Evolutionary conservation across 2,329 filamentous ascomycete genomes (phyloP), one percentile per base, ranked within the genome.

Genomic region (Colletotrichum tabaci): DNA sequence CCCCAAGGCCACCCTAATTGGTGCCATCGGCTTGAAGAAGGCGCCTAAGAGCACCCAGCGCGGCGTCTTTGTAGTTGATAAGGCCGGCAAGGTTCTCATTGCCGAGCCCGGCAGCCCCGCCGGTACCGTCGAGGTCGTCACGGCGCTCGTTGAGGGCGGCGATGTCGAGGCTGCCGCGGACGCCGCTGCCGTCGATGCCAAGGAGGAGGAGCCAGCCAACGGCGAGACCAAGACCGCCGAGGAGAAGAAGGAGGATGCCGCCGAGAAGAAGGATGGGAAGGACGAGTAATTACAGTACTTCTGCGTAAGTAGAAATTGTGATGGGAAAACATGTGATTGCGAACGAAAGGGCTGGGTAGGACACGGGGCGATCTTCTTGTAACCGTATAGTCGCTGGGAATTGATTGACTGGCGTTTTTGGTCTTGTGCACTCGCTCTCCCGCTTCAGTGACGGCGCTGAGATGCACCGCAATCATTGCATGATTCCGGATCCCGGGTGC

Each of bases 1-100:
- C 81, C 89, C 92, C 7, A 84, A 85, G 62, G 89, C 88, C 38
- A 91, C 89, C 2, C 88, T 99, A 71, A 97, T 98, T 77, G 86
- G 82, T 15, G 95, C 95, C 66, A 93, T 98, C 79, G 96, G 95
- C n/a, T 84, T 98, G 75, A 95, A 95, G 85, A 98, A 98, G 85
- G 82, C 86, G 9, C 92, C 93, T 56, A 93, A 91, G 82, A 92
- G 94, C 72, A 97, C 94, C 18, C 90, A 89, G 61, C 91, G 96
- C 74, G 96, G 96, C 75, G 94, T 98, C 49, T 97, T 98, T 77
- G 93, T 94, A 61, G 87, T 98, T 65, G 88, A 93, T 81, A 97
- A 96, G 86, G 80, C 87, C 30, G 95, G 95, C 70, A 95, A 95
- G 81, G 90, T 97, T 26, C 87, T 97, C 47, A 89, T 93, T 23